Conservation (phyloP, 331 rosid genomes). For the Quercus phellos region DNA sequence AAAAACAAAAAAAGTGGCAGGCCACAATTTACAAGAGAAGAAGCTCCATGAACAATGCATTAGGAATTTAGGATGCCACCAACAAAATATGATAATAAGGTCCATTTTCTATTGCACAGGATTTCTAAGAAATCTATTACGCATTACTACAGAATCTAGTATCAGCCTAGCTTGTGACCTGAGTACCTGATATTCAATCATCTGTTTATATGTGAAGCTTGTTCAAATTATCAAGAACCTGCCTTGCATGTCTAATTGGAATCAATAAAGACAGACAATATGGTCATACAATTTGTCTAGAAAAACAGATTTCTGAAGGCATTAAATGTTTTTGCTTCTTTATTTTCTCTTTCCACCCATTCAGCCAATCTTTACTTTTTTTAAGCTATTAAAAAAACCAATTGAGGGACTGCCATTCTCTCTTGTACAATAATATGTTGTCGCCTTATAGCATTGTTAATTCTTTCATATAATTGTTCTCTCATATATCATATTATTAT, state of each 20-base stretch:
- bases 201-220: not conserved
- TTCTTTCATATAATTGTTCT: no score
- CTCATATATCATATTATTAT: not conserved
- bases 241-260: not conserved
- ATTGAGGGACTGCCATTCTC: not conserved
- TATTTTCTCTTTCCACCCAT: not conserved
- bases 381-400: not conserved
- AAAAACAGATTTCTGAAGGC: not conserved
- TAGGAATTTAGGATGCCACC: not conserved
- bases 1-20: constrained; percentile 5
- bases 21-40: not conserved
- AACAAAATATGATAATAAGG: not conserved
- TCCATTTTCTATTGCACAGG: not conserved
- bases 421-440: not conserved
- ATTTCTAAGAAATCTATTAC: not conserved
- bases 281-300: not conserved
- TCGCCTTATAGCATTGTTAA: no score
- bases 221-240: not conserved
- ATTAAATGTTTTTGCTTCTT: not conserved
- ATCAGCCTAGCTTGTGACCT: not conserved
- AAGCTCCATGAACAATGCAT: not conserved
- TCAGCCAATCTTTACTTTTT: not conserved
- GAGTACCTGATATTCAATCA: not conserved
- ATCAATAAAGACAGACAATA: not conserved
- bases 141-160: no score